Conservation (phyloP, 192 early-diverging fungal species). For the Backusella psychrophila region DNA sequence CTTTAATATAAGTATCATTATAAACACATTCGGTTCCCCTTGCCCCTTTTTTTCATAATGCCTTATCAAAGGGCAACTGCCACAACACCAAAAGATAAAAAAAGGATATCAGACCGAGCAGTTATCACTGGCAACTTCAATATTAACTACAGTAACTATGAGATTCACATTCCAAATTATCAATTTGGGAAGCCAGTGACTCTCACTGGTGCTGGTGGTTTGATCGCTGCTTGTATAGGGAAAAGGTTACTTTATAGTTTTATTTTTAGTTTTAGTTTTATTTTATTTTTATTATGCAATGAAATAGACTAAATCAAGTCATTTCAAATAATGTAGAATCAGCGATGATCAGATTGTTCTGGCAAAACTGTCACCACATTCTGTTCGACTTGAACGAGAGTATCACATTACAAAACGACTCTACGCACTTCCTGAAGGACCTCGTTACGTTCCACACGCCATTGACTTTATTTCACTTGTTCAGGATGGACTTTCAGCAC, state of each 20-base stretch:
- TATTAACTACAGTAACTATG: constrained; percentile 7
- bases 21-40: neutral
- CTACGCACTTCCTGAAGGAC: constrained; percentile 5
- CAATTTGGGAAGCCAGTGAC: constrained; percentile 2
- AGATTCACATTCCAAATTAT: constrained; percentile 16
- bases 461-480: constrained; percentile 20
- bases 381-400: constrained; percentile 20
- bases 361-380: constrained; percentile 21
- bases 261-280: neutral
- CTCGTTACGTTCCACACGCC: constrained; percentile 1
- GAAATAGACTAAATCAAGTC: neutral
- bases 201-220: constrained; percentile 10
- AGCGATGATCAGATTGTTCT: constrained; percentile 8
- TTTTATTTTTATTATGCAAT: neutral
- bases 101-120: neutral
- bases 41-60: neutral
- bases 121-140: constrained; percentile 8
- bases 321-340: neutral
- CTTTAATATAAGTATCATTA: neutral
- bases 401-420: constrained; percentile 18
- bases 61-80: neutral
- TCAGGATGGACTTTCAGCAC: constrained; percentile 16
- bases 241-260: constrained; percentile 5
- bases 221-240: constrained; percentile 12
- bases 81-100: neutral